phyloP scores from a whole-genome alignment of 1,284 basidiomycete species.

The Puccinia polysora region DNA sequence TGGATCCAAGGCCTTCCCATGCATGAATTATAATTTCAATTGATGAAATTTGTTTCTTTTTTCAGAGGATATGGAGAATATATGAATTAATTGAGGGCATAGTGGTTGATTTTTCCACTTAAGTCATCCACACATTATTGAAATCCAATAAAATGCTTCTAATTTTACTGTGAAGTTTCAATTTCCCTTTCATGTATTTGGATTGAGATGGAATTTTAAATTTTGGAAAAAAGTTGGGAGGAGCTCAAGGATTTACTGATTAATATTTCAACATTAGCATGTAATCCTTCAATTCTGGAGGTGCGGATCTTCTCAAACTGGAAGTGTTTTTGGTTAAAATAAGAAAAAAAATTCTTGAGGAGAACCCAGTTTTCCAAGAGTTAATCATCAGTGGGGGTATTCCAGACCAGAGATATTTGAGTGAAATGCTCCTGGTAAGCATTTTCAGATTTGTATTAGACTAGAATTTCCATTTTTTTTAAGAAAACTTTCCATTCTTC shows the following conservation, averaged over 20 bases:
- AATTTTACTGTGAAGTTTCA: no score
- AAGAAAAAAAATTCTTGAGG: background rate
- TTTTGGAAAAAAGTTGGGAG: background rate
- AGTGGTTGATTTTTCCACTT: background rate
- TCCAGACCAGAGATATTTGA: background rate
- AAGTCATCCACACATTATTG: background rate
- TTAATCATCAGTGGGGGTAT: background rate
- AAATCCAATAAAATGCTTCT: no score
- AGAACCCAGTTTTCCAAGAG: background rate
- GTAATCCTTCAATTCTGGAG: background rate
- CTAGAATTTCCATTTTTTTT: background rate
- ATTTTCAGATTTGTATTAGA: background rate
- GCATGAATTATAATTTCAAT: background rate
- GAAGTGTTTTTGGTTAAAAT: background rate
- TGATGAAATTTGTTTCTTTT: background rate
- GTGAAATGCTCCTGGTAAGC: background rate
- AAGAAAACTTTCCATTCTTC: background rate
- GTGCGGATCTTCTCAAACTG: background rate
- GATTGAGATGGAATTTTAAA: background rate
- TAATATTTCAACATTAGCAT: background rate
- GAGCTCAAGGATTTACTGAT: background rate
- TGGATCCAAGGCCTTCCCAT: background rate
- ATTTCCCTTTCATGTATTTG: background rate
- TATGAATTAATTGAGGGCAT: background rate
- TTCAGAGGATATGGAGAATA: background rate